Percentiles rank a stretch among this genome's conserved stretches.
phyloP scores from a whole-genome alignment of 2,329 filamentous ascomycete species.

The Aspergillus sp. region DNA sequence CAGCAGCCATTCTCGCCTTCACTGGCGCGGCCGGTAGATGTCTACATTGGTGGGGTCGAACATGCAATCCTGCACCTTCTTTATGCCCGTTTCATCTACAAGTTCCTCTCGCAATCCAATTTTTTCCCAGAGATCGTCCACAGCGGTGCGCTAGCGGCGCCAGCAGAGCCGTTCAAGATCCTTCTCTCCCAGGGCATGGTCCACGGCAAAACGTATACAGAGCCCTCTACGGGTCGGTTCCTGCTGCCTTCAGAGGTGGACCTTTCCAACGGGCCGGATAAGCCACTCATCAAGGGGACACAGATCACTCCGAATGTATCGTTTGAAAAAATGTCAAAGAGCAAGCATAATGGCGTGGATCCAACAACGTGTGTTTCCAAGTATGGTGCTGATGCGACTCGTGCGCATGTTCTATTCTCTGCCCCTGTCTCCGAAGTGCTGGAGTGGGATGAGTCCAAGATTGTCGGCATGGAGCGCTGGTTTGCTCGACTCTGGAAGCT shows the following conservation, averaged over 20 bases:
- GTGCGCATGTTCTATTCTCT: slow-evolving; percentile 87
- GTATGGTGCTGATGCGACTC: slow-evolving; percentile 81
- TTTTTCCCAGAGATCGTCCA: slow-evolving; percentile 44
- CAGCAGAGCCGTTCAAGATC: slow-evolving; percentile 77
- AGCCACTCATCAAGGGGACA: slow-evolving; percentile 66
- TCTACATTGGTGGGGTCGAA: slow-evolving; percentile 89
- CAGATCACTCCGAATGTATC: slow-evolving; percentile 64
- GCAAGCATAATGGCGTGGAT: slow-evolving; percentile 89
- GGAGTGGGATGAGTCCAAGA: slow-evolving; percentile 85
- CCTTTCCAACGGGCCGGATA: slow-evolving; percentile 54
- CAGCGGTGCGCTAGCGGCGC: slow-evolving; percentile 33
- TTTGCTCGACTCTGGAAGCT: slow-evolving; percentile 69
- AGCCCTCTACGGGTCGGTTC: slow-evolving; percentile 76
- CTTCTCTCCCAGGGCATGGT: slow-evolving; percentile 93
- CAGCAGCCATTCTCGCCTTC: slow-evolving; percentile 64
- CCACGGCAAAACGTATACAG: slow-evolving; percentile 79
- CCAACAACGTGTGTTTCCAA: slow-evolving; percentile 72
- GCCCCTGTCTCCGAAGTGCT: slow-evolving; percentile 82
- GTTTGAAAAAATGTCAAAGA: slow-evolving; percentile 95
- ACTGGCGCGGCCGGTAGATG: slow-evolving; percentile 71
- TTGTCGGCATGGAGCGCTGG: slow-evolving; percentile 82
- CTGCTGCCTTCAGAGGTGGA: slow-evolving; percentile 77
- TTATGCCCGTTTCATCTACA: slow-evolving; percentile 88
- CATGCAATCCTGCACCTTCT: slow-evolving; percentile 89
- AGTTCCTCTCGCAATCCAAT: slow-evolving; percentile 69